Evolutionary conservation across 2,329 filamentous ascomycete species (phyloP), one percentile per base, ranked within the genome.

Genomic region (Bertia moriformis): DNA sequence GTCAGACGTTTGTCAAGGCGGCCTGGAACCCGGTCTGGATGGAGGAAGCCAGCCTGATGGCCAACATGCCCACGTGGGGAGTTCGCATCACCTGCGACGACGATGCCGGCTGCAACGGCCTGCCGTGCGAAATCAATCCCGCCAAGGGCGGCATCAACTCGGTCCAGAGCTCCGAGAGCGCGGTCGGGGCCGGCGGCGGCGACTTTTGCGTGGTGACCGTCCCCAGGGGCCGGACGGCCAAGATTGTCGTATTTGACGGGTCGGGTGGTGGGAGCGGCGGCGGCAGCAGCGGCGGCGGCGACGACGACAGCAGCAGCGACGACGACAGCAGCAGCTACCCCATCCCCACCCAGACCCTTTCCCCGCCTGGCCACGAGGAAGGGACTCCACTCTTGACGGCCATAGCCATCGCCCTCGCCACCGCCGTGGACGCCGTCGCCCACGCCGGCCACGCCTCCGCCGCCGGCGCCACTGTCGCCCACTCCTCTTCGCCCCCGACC

Each of bases 151-250:
- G 54, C 5, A 63, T 76, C 40, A 75, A 73, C 39, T 65, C 67
- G 32, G 73, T 87, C 41, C 63, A 57, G 4, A 80, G 78, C 49
- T 56, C 66, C 14, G 56, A 67, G 15, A 52, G 58, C 19, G 62
- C 71, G 29, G 57, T 59, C 13, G 82, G 83, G 38, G 83, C 81
- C 14, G 81, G 81, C 19, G 76, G 71, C 47, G 71, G 75, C 14
- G 62, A 65, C 32, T 88, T 85, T 58, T 89, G 83, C 49, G 82
- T 87, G 37, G 83, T 83, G 12, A 88, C 83, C 13, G 76, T 86
- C 14, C 65, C 76, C 33, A 70, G 71, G 48, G 83, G 83, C 18
- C 57, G 59, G 37, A 73, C 66, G 40, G 83, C 81, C 33, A 74
- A 73, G 49, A 73, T 88, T 45, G 71, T 84, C 18, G 71, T 83